Evolutionary conservation across 1,284 basidiomycete genomes (phyloP).

Genomic region (Porodaedalea pini): DNA sequence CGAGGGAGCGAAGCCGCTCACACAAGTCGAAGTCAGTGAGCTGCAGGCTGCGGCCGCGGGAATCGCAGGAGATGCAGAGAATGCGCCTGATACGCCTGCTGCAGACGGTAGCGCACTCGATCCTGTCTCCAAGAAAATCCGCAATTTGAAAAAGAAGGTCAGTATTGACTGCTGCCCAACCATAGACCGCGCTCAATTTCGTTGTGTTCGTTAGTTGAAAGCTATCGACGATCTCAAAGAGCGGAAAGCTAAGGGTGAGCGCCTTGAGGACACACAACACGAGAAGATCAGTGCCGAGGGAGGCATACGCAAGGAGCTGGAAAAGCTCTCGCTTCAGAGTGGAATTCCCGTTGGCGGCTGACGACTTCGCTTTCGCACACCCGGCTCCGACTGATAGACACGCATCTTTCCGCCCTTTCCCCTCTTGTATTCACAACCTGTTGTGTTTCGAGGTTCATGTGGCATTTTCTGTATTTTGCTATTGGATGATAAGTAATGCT

Average conservation of each 20-base stretch:
- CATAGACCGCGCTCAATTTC: slow-evolving; percentile 11
- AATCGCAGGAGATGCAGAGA: slow-evolving; percentile 29
- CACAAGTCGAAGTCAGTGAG: slow-evolving; percentile 27
- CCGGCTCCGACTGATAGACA: background rate
- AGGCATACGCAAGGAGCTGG: slow-evolving; percentile 80
- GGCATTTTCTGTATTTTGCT: slow-evolving; percentile 1
- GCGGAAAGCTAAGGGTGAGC: slow-evolving; percentile 81
- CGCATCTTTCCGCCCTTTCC: background rate
- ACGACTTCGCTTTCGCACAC: background rate
- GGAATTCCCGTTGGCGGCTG: slow-evolving; percentile 3
- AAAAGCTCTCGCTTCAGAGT: slow-evolving; percentile 35
- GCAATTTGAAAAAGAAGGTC: slow-evolving; percentile 94
- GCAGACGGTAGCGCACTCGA: slow-evolving; percentile 62
- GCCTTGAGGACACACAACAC: slow-evolving; percentile 88
- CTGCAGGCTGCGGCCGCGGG: slow-evolving; percentile 26
- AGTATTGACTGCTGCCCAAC: slow-evolving; percentile 25
- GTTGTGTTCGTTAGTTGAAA: slow-evolving; percentile 61
- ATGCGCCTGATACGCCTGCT: slow-evolving; percentile 55
- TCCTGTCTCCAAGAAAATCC: slow-evolving; percentile 83
- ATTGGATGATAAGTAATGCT: slow-evolving; percentile 1
- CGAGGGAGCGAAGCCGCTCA: slow-evolving; percentile 32
- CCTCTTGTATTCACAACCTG: background rate
- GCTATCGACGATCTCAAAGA: slow-evolving; percentile 95
- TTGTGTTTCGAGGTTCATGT: slow-evolving; percentile 4
- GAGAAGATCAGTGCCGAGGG: slow-evolving; percentile 92